Conservation (phyloP, 257 asterid genomes). For the Plectranthus barbatus region DNA sequence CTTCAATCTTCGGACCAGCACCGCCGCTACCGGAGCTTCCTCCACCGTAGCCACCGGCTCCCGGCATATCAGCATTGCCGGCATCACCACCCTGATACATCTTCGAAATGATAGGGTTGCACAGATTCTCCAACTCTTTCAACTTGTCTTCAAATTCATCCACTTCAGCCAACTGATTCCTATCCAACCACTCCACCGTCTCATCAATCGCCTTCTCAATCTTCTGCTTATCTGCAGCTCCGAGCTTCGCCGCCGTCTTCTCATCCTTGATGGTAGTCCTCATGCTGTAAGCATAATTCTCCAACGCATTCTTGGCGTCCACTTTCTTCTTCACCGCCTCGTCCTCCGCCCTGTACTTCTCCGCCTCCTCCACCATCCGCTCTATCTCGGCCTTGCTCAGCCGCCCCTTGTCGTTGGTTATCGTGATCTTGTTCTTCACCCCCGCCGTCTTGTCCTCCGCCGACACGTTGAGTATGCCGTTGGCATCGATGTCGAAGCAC, state of each 20-base stretch:
- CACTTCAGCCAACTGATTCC: conserved; percentile 57
- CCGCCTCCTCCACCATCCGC: too few species aligned
- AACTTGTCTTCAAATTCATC: conserved; percentile 51
- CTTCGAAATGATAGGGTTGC: conserved; percentile 42
- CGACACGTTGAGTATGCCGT: too few species aligned
- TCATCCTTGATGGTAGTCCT: conserved; percentile 39
- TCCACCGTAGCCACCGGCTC: conserved; percentile 13
- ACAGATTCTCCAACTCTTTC: conserved; percentile 46
- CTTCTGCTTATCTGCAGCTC: conserved; percentile 33
- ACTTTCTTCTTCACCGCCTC: conserved; percentile 47
- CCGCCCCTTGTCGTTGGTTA: conserved; percentile 46
- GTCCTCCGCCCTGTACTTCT: too few species aligned
- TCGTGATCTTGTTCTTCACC: conserved; percentile 42
- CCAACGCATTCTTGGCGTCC: too few species aligned
- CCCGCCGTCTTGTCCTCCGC: conserved; percentile 53
- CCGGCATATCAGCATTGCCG: conserved; percentile 28
- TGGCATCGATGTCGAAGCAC: too few species aligned
- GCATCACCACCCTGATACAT: conserved; percentile 39
- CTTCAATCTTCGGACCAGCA: conserved; percentile 51
- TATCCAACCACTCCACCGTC: conserved; percentile 41
- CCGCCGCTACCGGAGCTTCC: conserved; percentile 16
- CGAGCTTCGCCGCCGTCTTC: conserved; percentile 30
- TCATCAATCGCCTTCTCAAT: conserved; percentile 45
- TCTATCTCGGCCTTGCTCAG: too few species aligned
- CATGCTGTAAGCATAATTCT: too few species aligned